Evolutionary conservation across 768 basidiomycete species (phyloP).

Genomic region (Ephemerocybe angulata): DNA sequence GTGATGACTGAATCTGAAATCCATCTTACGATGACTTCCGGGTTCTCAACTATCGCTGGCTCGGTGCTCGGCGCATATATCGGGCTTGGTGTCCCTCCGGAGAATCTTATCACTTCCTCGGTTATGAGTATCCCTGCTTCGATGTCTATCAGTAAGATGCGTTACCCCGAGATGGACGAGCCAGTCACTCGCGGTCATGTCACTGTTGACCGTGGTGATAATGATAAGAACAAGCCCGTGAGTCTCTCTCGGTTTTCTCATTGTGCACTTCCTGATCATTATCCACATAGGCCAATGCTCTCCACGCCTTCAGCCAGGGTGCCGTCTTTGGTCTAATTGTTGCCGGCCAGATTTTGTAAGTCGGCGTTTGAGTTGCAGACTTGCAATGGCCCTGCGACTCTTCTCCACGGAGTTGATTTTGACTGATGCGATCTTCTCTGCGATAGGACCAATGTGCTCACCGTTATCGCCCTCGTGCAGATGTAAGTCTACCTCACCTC

Average conservation of each 20-base stretch:
- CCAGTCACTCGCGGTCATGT: slow-evolving; percentile 82
- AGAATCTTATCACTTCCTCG: slow-evolving; percentile 82
- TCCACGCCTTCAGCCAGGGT: slow-evolving; percentile 87
- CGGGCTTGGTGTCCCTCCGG: slow-evolving; percentile 67
- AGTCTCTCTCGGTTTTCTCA: slow-evolving; percentile 14
- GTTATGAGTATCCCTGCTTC: slow-evolving; percentile 96
- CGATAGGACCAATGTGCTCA: slow-evolving; percentile 74
- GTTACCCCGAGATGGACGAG: slow-evolving; percentile 78
- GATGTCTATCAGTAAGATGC: slow-evolving; percentile 87
- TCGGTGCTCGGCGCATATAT: slow-evolving; percentile 87
- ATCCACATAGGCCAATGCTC: slow-evolving; percentile 72
- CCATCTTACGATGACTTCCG: slow-evolving; percentile 87
- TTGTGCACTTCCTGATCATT: neutral
- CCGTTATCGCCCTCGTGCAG: slow-evolving; percentile 78
- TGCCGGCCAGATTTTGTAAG: slow-evolving; percentile 83
- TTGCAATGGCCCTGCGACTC: neutral
- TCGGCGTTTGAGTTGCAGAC: neutral
- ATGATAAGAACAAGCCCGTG: slow-evolving; percentile 48
- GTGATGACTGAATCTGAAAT: slow-evolving; percentile 83
- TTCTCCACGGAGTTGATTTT: neutral
- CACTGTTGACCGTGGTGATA: slow-evolving; percentile 74
- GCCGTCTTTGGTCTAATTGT: slow-evolving; percentile 82
- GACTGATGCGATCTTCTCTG: neutral
- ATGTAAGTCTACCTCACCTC: slow-evolving; percentile 28
- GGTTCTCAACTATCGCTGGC: slow-evolving; percentile 91